Evolutionary conservation across 2,329 filamentous ascomycete species (phyloP), one percentile per base, ranked within the genome.

Genomic region (Tolypocladium cylindrosporum): DNA sequence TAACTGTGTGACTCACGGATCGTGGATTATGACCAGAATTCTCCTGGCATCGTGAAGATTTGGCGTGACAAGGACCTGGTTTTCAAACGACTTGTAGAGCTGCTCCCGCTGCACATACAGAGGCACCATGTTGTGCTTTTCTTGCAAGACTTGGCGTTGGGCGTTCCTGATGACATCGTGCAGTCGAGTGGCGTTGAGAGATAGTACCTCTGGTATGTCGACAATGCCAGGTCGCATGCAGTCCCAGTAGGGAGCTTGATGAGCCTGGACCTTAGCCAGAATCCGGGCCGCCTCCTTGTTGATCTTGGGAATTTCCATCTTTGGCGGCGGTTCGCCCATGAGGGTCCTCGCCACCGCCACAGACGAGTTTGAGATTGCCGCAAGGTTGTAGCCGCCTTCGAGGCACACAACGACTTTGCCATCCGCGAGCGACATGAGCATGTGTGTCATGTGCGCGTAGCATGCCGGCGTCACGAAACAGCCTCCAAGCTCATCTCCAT

Each of bases 401-500:
- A 99, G 79, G 68, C 92, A 97, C 10, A 97, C 93, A 2, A 90
- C 89, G 16, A 99, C 81, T 68, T 92, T 96, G 36, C 94, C 94
- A 51, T 86, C 81, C 0, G 94, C 93, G 24, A 99, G 79, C 2
- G 90, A 91, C 92, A 97, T 97, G 54, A 99, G 83, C 93, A 97
- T 97, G 69, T 97, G 91, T 19, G 94, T 97, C 94, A 99, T 97
- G 69, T 99, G 93, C 16, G 92, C 90, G 69, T 97, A 99, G 69
- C 94, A 96, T 5, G 86, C 76, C 0, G 94, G 94, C 1, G 91
- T 88, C 6, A 99, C 94, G 67, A 91, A 93, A 70, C 94, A 99
- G 39, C 89, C 91, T 55, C 94, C 94, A 1, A 99, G 81, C 68
- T 94, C 87, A 71, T 99, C 94, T 14, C 94, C 94, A 62, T 89